These are phyloP conservation scores for Neophaeococcomyces mojaviensis DNA, from an alignment of 2,329 filamentous ascomycete genomes.

Conservation along the genomic window DNA sequence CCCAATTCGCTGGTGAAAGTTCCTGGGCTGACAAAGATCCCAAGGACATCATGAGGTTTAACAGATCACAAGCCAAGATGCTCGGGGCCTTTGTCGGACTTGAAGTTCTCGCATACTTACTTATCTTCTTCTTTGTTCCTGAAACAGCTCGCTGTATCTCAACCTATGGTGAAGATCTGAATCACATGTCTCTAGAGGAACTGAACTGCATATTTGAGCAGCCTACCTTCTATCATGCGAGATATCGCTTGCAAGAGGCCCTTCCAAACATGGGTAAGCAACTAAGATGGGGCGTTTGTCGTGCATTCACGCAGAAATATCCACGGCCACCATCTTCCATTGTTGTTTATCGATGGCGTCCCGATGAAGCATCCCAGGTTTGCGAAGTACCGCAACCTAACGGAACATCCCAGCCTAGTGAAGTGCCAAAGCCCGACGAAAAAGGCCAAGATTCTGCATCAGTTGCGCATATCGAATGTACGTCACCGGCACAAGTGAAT, in stretches of 20 bases:
- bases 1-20: not conserved
- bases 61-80: conserved; percentile 34
- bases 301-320: too few relatives aligned
- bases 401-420: too few relatives aligned
- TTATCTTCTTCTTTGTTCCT: conserved; percentile 52
- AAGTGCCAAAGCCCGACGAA: too few relatives aligned
- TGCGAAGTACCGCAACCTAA: too few relatives aligned
- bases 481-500: too few relatives aligned
- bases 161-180: not conserved
- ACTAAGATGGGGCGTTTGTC: too few relatives aligned
- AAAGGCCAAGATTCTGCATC: too few relatives aligned
- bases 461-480: too few relatives aligned
- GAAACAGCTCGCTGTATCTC: conserved; percentile 35
- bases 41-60: conserved; percentile 22
- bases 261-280: too few relatives aligned
- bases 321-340: too few relatives aligned
- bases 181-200: conserved; percentile 33
- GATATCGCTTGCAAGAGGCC: not conserved
- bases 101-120: conserved; percentile 48
- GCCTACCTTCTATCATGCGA: conserved; percentile 31
- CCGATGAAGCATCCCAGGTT: too few relatives aligned
- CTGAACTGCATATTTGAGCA: conserved; percentile 48
- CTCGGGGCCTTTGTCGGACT: conserved; percentile 52
- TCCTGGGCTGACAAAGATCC: conserved; percentile 33
- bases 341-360: too few relatives aligned